Base-by-base conservation (phyloP, 192 early-diverging fungal genomes). In the Geranomyces variabilis region DNA sequence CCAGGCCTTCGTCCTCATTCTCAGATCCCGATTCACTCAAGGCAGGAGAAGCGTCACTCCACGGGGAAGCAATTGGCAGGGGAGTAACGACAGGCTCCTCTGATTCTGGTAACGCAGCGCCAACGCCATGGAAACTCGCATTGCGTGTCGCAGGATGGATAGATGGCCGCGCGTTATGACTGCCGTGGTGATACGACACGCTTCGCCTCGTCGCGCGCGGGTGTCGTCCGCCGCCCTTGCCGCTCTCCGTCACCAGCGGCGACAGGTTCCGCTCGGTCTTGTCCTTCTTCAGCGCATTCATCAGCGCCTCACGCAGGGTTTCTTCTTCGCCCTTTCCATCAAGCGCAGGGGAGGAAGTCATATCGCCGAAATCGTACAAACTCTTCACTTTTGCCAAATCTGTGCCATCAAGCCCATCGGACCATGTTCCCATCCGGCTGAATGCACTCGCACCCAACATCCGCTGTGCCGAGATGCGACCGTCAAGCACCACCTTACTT, bases 221-320 rank as follows among this genome's bases (percentile, higher is more conserved):
- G 48, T 67, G 66, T 13, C 73, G 65, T 2, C 73, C 73, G 19
- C 73, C 73, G 12, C 73, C 73, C 45, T 75, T 75, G 19, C 73
- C 73, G 26, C 30, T 19, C n/a, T 75, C 73, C 24, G 73, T 75
- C 1, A 75, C 43, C 9, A 75, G 57, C 6, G 71, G 71, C 8
- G 51, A 30, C 19, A 64, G 34, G 34, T 72, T 72, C 8, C 34
- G 0, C 26, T 72, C 33, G 15, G 62, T 49, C 48, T 64, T 48
- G 26, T 72, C 70, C 1, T n/a, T 8, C 13, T 33, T 9, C 10
- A 72, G 59, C 5, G 70, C 70, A 10, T 17, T 46, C 1, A 72
- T 9, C 10, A 72, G 17, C 1, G 70, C 70, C 0, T 8, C 17
- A 9, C 64, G 43, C 19, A 72, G 13, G 1, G 62, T 61, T 7